Conservation (phyloP, 176 grass and related monocot species). For the Phragmites australis region DNA sequence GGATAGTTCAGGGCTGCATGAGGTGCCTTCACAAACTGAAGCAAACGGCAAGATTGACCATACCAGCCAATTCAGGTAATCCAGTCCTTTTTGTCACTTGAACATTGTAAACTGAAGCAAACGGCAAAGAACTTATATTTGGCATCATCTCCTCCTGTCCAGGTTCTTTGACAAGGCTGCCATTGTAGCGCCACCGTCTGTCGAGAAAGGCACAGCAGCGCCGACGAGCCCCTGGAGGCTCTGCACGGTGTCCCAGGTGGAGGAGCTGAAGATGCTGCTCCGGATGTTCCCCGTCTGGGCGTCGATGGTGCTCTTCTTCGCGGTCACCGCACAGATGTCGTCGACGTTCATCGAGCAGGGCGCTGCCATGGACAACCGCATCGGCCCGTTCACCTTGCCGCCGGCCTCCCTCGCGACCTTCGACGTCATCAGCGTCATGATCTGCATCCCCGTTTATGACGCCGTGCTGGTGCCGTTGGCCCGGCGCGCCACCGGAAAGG, state of each 20-base stretch:
- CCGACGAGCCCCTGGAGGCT: slow-evolving; percentile 30
- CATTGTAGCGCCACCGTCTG: neutral
- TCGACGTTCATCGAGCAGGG: slow-evolving; percentile 53
- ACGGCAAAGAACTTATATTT: neutral
- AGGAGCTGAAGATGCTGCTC: slow-evolving; percentile 50
- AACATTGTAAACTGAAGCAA: neutral
- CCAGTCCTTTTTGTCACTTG: neutral
- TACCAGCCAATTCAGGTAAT: slow-evolving; percentile 14
- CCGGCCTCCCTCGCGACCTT: slow-evolving; percentile 44
- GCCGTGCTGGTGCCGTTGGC: slow-evolving; percentile 36
- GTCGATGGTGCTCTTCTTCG: slow-evolving; percentile 38
- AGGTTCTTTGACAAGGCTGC: slow-evolving; percentile 53
- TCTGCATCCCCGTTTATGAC: slow-evolving; percentile 51
- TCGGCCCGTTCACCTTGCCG: slow-evolving; percentile 36
- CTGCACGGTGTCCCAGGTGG: slow-evolving; percentile 48
- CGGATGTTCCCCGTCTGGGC: slow-evolving; percentile 49
- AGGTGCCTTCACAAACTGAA: neutral
- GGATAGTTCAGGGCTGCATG: slow-evolving; percentile 33
- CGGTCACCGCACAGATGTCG: slow-evolving; percentile 43
- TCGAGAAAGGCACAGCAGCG: neutral
- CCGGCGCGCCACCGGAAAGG: slow-evolving; percentile 36
- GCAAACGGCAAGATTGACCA: neutral
- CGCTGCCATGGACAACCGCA: slow-evolving; percentile 22
- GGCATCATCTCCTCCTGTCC: neutral
- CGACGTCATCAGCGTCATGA: slow-evolving; percentile 30